These are phyloP conservation scores for Eruca vesicaria DNA, from an alignment of 441 rosid species.

Conservation along the genomic window DNA sequence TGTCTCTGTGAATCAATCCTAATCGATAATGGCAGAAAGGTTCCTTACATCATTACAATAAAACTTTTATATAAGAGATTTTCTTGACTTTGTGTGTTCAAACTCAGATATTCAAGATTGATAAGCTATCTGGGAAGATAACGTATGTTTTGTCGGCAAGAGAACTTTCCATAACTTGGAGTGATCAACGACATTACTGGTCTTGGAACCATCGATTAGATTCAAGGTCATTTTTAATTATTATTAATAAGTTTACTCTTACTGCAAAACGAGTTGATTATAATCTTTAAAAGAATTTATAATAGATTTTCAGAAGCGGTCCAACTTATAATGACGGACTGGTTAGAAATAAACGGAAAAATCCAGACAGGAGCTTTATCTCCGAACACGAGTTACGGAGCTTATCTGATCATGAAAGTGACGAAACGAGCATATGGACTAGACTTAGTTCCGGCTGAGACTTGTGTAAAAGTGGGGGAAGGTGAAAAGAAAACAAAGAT, in stretches of 20 bases:
- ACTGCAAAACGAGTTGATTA: neutral
- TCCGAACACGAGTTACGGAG: slow-evolving; percentile 36
- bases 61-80: neutral
- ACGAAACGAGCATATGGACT: slow-evolving; percentile 40
- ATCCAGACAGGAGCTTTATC: slow-evolving; percentile 37
- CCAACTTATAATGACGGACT: slow-evolving; percentile 38
- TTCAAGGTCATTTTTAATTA: slow-evolving; percentile 36
- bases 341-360: slow-evolving; percentile 44
- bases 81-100: neutral
- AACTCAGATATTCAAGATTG: slow-evolving; percentile 42
- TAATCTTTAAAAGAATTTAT: neutral
- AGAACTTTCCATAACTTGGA: slow-evolving; percentile 52
- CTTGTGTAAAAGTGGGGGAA: slow-evolving; percentile 31
- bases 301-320: slow-evolving; percentile 39
- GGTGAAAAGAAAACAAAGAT: neutral
- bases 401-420: slow-evolving; percentile 39
- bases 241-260: neutral
- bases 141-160: slow-evolving; percentile 45
- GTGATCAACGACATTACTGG: slow-evolving; percentile 47
- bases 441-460: slow-evolving; percentile 42
- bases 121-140: slow-evolving; percentile 39
- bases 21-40: slow-evolving; percentile 64
- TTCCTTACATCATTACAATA: slow-evolving; percentile 8
- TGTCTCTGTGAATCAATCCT: slow-evolving; percentile 46
- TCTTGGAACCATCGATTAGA: slow-evolving; percentile 38